phyloP scores from a whole-genome alignment of 2,329 filamentous ascomycete species.

The Ceratocystis cubensis region DNA sequence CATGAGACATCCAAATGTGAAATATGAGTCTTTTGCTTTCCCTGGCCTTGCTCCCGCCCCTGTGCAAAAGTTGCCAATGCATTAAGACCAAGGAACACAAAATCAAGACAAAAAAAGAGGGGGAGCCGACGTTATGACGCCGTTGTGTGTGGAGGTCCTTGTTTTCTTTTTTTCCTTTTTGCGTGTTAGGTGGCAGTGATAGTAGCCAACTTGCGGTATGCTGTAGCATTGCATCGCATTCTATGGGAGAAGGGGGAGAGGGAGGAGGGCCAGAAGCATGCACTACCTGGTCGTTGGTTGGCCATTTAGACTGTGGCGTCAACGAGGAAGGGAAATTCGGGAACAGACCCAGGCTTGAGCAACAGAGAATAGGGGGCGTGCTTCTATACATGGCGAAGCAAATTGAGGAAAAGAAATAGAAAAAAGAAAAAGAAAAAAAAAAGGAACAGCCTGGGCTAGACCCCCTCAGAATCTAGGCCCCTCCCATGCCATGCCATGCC shows the following conservation, averaged over 20 bases:
- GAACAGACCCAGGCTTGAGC: not conserved
- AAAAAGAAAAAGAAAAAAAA: not conserved
- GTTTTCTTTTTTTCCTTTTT: too few species aligned
- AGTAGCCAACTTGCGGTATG: not conserved
- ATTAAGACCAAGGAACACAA: not conserved
- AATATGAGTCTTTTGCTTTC: too few species aligned
- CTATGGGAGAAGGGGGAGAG: too few species aligned
- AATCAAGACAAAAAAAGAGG: not conserved
- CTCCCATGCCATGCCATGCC: not conserved
- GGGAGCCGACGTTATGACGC: not conserved
- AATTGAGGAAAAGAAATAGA: not conserved
- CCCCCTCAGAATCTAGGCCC: not conserved
- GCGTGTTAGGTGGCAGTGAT: not conserved
- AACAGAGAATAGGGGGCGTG: not conserved
- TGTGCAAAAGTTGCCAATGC: too few species aligned
- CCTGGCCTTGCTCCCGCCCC: too few species aligned
- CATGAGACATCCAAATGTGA: not conserved
- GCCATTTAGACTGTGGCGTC: not conserved
- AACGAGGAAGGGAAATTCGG: not conserved
- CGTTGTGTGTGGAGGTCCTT: not conserved
- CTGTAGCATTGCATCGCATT: not conserved
- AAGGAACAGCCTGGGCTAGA: not conserved
- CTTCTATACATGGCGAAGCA: not conserved
- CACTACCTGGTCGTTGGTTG: conserved; percentile 1
- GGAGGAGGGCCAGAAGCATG: not conserved